These are phyloP conservation scores for Ophiostoma fasciatum DNA, from an alignment of 2,329 filamentous ascomycete species.

Conservation along the genomic window DNA sequence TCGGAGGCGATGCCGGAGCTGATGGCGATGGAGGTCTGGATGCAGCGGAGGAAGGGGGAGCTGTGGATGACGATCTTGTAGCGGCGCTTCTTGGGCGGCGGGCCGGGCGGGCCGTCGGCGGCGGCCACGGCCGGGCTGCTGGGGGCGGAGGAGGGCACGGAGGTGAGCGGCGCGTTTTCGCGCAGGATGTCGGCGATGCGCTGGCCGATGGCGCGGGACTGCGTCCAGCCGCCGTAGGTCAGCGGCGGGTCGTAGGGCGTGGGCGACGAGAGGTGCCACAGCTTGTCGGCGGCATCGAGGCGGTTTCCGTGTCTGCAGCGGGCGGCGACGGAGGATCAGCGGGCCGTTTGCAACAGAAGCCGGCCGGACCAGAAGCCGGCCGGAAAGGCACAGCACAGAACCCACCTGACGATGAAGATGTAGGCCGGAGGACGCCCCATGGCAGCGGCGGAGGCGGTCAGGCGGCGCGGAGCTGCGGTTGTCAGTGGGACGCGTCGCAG, in stretches of 20 bases:
- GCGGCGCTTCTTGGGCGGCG: constrained; percentile 34
- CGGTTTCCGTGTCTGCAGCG: constrained; percentile 66
- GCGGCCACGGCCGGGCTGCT: neutral
- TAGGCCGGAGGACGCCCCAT: constrained; percentile 35
- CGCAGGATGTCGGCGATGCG: constrained; percentile 64
- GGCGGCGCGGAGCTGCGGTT: no score
- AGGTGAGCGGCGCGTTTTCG: constrained; percentile 31
- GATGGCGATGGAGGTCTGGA: constrained; percentile 83
- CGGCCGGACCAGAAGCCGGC: neutral
- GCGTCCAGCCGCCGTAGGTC: constrained; percentile 87
- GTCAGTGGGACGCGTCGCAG: no score
- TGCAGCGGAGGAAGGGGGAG: constrained; percentile 85
- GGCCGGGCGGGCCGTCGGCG: constrained; percentile 12
- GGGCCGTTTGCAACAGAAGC: neutral
- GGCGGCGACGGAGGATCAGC: neutral
- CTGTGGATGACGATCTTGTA: constrained; percentile 78
- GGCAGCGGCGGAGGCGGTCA: neutral
- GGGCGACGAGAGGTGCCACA: constrained; percentile 86
- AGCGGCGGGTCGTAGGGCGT: constrained; percentile 92
- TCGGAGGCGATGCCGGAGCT: constrained; percentile 68
- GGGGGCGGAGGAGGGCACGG: neutral
- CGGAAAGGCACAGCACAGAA: constrained; percentile 4
- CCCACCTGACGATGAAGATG: constrained; percentile 35
- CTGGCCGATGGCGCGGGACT: constrained; percentile 66
- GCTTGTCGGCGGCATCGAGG: constrained; percentile 84